Percentiles rank a stretch among this genome's conserved stretches.
Evolutionary conservation across 176 grass and related monocot species (phyloP).

Genomic region (Triticum dicoccoides): DNA sequence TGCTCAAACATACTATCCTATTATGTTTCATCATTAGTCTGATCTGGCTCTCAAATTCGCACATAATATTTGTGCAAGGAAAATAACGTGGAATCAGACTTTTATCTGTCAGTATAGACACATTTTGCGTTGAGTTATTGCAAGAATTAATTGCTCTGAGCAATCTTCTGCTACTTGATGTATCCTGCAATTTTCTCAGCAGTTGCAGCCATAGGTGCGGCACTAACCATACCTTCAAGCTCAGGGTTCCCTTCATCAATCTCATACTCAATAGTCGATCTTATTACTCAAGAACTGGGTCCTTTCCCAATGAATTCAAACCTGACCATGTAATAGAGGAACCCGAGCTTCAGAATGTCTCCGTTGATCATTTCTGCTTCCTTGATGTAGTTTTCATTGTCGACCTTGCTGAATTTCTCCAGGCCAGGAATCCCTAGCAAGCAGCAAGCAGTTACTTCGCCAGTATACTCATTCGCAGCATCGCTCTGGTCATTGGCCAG

Average conservation of each 20-base stretch:
- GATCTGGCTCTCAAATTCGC: background rate
- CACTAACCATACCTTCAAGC: slow-evolving; percentile 23
- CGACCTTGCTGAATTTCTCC: slow-evolving; percentile 22
- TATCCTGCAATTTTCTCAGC: slow-evolving; percentile 21
- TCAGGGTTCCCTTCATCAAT: background rate
- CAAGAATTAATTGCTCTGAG: background rate
- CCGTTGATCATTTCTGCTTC: slow-evolving; percentile 19
- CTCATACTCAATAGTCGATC: slow-evolving; percentile 37
- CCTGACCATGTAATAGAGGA: slow-evolving; percentile 26
- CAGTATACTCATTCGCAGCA: background rate
- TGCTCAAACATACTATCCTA: background rate
- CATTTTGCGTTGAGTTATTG: background rate
- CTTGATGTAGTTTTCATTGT: slow-evolving; percentile 29
- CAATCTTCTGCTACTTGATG: slow-evolving; percentile 22
- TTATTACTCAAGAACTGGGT: slow-evolving; percentile 5
- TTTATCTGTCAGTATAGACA: background rate
- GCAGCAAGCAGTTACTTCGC: background rate
- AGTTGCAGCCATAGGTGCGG: slow-evolving; percentile 11
- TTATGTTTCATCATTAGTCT: background rate
- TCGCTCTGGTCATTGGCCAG: background rate
- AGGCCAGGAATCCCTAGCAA: slow-evolving; percentile 17
- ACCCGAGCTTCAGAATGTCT: slow-evolving; percentile 23
- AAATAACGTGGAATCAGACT: background rate
- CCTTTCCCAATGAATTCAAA: slow-evolving; percentile 27
- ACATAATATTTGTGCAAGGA: background rate